phyloP scores from a whole-genome alignment of 495 filamentous ascomycete genomes.

The Xylaria castorea region DNA sequence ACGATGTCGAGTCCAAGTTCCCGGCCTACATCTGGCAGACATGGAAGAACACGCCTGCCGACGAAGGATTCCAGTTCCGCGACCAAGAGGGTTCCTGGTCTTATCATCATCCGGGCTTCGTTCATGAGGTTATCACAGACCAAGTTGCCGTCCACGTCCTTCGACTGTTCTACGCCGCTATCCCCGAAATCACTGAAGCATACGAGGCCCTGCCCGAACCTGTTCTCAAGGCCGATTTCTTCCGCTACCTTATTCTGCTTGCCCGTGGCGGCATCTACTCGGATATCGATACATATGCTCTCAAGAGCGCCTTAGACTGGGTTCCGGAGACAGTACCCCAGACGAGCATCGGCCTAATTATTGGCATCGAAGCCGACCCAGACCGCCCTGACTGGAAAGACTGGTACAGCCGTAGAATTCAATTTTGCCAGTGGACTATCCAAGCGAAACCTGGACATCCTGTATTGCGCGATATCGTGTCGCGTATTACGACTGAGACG shows the following conservation, averaged over 20 bases:
- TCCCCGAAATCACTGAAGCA: conserved; percentile 92
- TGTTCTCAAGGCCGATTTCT: conserved; percentile 96
- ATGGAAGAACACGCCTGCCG: conserved; percentile 89
- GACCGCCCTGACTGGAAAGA: conserved; percentile 90
- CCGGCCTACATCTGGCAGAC: conserved; percentile 99
- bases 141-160: conserved; percentile 80
- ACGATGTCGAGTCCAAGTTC: conserved; percentile 85
- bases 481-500: conserved; percentile 82
- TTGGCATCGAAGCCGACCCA: conserved; percentile 96
- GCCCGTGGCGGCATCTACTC: conserved; percentile 95
- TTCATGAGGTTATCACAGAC: conserved; percentile 97
- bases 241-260: conserved; percentile 93
- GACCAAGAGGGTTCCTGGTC: conserved; percentile 90
- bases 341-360: conserved; percentile 78
- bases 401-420: conserved; percentile 95
- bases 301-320: conserved; percentile 86
- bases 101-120: conserved; percentile 84
- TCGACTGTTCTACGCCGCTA: conserved; percentile 81
- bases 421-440: conserved; percentile 99
- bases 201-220: conserved; percentile 84
- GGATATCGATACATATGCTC: conserved; percentile 90
- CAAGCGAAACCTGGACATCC: conserved; percentile 95
- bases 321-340: conserved; percentile 79
- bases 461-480: conserved; percentile 84
- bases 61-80: conserved; percentile 81